Evolutionary conservation across 345 rosid genomes (phyloP).

Genomic region (Eucalyptus curtisii): DNA sequence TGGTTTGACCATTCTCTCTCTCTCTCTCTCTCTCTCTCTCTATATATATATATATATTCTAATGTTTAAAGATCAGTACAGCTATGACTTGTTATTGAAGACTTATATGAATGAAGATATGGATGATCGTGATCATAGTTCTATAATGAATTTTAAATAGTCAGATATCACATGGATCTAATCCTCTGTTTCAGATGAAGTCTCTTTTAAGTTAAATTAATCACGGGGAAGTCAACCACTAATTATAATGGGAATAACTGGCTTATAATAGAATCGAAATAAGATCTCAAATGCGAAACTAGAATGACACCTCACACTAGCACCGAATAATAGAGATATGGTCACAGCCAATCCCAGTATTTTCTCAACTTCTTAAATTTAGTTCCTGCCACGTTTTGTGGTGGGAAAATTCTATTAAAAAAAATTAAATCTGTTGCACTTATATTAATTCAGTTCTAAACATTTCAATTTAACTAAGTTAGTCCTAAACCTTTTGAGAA

Average conservation of each 20-base stretch:
- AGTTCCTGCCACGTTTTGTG: too few relatives aligned
- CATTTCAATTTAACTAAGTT: too few relatives aligned
- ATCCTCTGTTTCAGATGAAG: background rate
- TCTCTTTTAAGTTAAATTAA: background rate
- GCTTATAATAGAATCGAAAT: background rate
- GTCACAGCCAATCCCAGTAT: background rate
- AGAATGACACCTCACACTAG: background rate
- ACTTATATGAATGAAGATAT: background rate
- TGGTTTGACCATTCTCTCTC: background rate
- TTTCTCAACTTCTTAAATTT: background rate
- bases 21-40: background rate
- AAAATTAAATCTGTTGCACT: too few relatives aligned
- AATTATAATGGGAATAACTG: background rate
- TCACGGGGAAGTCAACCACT: background rate
- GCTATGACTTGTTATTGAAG: background rate
- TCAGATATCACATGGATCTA: background rate
- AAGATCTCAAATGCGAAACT: background rate
- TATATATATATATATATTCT: too few relatives aligned
- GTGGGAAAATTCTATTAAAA: background rate
- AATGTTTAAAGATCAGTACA: background rate
- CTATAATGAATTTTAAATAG: background rate
- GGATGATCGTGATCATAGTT: background rate
- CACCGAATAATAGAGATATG: background rate
- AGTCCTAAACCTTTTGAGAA: background rate
- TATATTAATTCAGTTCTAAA: rapidly evolving